Evolutionary conservation across 495 filamentous ascomycete genomes (phyloP).

Genomic region (Aspergillus conjunctus): DNA sequence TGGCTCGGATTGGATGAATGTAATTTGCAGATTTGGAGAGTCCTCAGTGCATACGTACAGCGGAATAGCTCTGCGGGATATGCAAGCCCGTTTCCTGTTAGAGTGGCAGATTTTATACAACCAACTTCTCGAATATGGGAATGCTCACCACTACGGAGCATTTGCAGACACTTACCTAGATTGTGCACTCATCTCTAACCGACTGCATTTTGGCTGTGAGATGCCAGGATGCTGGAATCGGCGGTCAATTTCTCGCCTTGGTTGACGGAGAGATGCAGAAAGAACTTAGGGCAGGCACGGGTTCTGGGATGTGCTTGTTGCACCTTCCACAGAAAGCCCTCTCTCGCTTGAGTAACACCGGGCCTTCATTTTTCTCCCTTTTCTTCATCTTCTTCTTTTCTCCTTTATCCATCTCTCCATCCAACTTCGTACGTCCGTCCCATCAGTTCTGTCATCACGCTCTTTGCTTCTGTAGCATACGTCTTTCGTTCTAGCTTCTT

Average conservation of each 20-base stretch:
- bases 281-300: background rate
- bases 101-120: no score
- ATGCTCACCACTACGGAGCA: no score
- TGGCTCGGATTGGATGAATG: no score
- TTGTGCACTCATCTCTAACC: no score
- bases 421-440: constrained; percentile 1
- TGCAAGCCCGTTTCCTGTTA: no score
- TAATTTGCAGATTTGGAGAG: no score
- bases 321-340: constrained; percentile 21
- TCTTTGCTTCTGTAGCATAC: constrained; percentile 1
- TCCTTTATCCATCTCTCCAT: constrained; percentile 1
- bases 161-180: no score
- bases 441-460: constrained; percentile 4
- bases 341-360: constrained; percentile 20
- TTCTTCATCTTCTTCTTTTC: background rate
- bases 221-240: background rate
- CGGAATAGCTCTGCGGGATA: no score
- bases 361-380: background rate
- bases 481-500: background rate
- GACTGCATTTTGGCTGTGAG: no score
- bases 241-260: background rate
- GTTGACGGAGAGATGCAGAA: no score
- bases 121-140: no score
- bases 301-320: constrained; percentile 12
- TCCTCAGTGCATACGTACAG: no score